Percentiles rank a stretch among this genome's conserved stretches.
phyloP scores from a whole-genome alignment of 2,329 filamentous ascomycete species.

The Ophiocordyceps sinensis region DNA sequence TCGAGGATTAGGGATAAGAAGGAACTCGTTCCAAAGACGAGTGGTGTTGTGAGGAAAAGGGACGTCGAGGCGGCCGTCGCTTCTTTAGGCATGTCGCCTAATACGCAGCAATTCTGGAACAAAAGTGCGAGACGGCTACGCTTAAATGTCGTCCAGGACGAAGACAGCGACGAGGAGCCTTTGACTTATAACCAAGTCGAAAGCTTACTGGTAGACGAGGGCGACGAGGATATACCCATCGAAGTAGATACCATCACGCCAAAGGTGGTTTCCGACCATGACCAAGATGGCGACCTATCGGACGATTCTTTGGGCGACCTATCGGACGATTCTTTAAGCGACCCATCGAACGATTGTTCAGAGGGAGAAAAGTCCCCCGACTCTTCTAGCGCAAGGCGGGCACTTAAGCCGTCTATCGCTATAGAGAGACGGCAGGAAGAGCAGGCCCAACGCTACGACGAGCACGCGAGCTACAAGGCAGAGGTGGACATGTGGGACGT shows the following conservation, averaged over 20 bases:
- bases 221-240: constrained; percentile 3
- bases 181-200: constrained; percentile 32
- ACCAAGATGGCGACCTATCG: constrained; percentile 7
- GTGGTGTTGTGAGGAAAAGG: constrained; percentile 20
- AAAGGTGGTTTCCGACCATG: constrained; percentile 3
- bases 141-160: constrained; percentile 29
- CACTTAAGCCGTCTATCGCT: constrained; percentile 23
- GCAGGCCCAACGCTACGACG: constrained; percentile 28
- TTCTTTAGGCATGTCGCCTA: constrained; percentile 27
- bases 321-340: no score
- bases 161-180: constrained; percentile 12
- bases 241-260: constrained; percentile 1
- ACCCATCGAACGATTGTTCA: no score
- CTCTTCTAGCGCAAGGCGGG: no score
- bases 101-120: constrained; percentile 30
- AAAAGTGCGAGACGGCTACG: constrained; percentile 32
- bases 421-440: constrained; percentile 27
- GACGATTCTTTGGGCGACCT: no score
- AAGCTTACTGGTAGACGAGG: constrained; percentile 12
- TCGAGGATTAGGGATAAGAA: constrained; percentile 46
- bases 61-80: constrained; percentile 36
- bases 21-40: constrained; percentile 13
- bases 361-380: no score
- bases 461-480: constrained; percentile 22
- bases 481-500: constrained; percentile 32